Conservation (phyloP, 148 eudicot species). For the Rhododendron griersonianum region DNA sequence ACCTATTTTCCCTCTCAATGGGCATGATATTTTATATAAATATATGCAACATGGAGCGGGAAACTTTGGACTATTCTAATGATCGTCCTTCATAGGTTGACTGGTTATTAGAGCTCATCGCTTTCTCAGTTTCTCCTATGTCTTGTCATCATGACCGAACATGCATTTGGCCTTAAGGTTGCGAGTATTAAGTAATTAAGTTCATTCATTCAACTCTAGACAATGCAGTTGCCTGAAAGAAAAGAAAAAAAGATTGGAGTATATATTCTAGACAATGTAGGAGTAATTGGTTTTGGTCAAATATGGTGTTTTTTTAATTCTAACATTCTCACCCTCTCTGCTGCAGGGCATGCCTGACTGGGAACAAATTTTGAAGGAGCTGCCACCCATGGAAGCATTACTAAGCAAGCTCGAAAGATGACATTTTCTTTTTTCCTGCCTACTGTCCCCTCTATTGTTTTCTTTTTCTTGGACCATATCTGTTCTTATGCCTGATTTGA, state of each 20-base stretch:
- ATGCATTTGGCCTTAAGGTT: background rate
- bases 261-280: background rate
- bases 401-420: slow-evolving; percentile 92
- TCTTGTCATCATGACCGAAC: background rate
- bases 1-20: background rate
- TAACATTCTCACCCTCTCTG: background rate
- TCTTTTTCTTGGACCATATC: background rate
- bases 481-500: background rate
- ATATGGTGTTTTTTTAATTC: background rate
- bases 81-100: background rate
- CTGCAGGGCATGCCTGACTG: slow-evolving; percentile 96
- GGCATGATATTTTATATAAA: background rate
- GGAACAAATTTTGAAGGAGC: slow-evolving; percentile 69
- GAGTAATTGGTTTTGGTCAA: background rate
- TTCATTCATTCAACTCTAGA: background rate
- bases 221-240: background rate
- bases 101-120: background rate
- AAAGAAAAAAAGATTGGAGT: background rate
- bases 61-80: background rate
- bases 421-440: background rate
- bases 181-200: background rate
- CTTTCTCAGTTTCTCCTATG: background rate
- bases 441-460: background rate
- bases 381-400: slow-evolving; percentile 75
- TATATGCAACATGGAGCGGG: background rate